Evolutionary conservation across 106 monocot genomes (phyloP).

Genomic region (Hemerocallis citrina): DNA sequence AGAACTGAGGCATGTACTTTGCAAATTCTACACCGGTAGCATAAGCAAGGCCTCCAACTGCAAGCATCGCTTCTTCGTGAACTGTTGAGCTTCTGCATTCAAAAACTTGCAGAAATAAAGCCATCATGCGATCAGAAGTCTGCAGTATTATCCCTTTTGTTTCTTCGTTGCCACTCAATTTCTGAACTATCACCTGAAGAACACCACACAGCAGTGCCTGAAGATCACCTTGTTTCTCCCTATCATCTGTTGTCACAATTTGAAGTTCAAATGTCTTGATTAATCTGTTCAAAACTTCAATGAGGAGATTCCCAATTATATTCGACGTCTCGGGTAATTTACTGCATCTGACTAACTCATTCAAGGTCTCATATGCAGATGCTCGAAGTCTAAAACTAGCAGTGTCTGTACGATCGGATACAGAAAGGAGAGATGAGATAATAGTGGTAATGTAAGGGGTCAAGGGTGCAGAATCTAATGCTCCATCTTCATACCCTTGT

Average conservation of each 20-base stretch:
- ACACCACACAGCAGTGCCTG: slow-evolving; percentile 45
- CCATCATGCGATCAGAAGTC: slow-evolving; percentile 63
- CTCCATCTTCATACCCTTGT: slow-evolving; percentile 63
- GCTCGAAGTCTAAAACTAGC: slow-evolving; percentile 42
- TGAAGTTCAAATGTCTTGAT: slow-evolving; percentile 32
- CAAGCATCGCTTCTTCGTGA: slow-evolving; percentile 92
- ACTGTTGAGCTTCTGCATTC: slow-evolving; percentile 66
- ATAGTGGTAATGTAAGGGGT: slow-evolving; percentile 50
- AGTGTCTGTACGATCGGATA: slow-evolving; percentile 53
- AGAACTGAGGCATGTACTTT: slow-evolving; percentile 74
- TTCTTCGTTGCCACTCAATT: slow-evolving; percentile 26
- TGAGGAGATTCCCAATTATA: slow-evolving; percentile 32
- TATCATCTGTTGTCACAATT: slow-evolving; percentile 44
- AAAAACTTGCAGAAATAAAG: slow-evolving; percentile 61
- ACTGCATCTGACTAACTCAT: slow-evolving; percentile 42
- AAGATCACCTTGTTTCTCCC: slow-evolving; percentile 50
- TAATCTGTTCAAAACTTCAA: slow-evolving; percentile 42
- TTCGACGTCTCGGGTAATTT: slow-evolving; percentile 37
- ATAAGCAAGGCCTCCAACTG: slow-evolving; percentile 81
- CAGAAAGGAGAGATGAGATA: slow-evolving; percentile 46
- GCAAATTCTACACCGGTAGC: slow-evolving; percentile 60
- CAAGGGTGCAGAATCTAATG: slow-evolving; percentile 16
- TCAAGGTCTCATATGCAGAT: slow-evolving; percentile 68
- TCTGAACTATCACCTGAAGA: slow-evolving; percentile 53
- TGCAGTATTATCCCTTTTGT: slow-evolving; percentile 52